Evolutionary conservation across 352 stramenopile species (phyloP), one percentile per base, ranked within the genome.

Genomic region (Phytophthora idaei): DNA sequence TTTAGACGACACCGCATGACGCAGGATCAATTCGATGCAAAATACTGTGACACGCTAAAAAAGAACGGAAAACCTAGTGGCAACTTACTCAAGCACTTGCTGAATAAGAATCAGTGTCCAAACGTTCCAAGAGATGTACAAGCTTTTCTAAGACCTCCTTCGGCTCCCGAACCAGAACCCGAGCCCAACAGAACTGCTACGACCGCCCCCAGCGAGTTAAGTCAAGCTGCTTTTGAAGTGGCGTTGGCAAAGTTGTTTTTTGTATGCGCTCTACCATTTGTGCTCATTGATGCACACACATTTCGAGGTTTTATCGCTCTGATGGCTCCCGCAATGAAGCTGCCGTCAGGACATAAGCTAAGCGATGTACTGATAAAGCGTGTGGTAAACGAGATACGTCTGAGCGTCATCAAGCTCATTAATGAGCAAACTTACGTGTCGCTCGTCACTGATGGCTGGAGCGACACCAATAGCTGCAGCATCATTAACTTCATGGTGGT

Each of bases 51-150:
- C 9, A 29, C 4, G 2, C 15, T 57, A 4, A 50, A 52, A 9
- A 65, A 53, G 17, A 65, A 65, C 15, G 39, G 48, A 4, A 65
- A 65, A 15, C 58, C 48, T 2, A 52, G 57, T 31, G 47, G 47
- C 0, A 64, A 64, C n/a, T 34, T 57, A n/a, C 14, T 58, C 7
- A 45, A 58, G 1, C 48, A 58, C 21, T 45, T 65, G n/a, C 15
- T 36, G 4, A 57, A 58, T 1, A n/a, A 27, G 34, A 64, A 64
- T 4, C 34, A 47, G 17, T 65, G 29, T 9, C 37, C 48, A 5
- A 51, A 27, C 21, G 57, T 58, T n/a, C 57, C 57, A 4, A 42
- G 25, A 64, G 37, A 36, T 37, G 39, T 65, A 8, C 25, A 53
- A 36, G 12, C 11, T 25, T 53, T 48, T 21, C 58, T 65, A 27